Conservation (phyloP, 192 early-diverging fungal genomes). For the Rhizoclosmatium sp. region DNA sequence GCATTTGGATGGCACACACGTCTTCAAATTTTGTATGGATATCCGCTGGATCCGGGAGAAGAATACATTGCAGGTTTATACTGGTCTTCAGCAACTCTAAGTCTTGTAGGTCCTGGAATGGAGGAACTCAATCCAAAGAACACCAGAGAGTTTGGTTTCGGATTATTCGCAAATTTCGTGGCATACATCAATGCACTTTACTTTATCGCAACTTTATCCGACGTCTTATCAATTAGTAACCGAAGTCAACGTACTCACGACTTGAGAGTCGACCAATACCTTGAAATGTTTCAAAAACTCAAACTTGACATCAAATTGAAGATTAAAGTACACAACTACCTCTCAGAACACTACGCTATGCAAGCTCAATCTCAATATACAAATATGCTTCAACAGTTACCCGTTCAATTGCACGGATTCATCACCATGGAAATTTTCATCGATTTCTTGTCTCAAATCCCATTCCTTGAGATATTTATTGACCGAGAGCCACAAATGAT, state of each 20-base stretch:
- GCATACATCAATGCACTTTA: constrained; percentile 50
- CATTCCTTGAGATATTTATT: constrained; percentile 57
- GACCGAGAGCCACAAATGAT: constrained; percentile 55
- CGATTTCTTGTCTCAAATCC: constrained; percentile 53
- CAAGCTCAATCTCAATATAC: constrained; percentile 46
- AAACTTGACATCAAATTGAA: constrained; percentile 54
- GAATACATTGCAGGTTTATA: constrained; percentile 52
- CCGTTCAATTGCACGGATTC: constrained; percentile 54
- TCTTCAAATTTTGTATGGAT: constrained; percentile 25
- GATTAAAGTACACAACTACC: constrained; percentile 54
- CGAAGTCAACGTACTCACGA: constrained; percentile 46
- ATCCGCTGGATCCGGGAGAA: constrained; percentile 24
- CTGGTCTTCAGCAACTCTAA: constrained; percentile 50
- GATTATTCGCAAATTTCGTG: constrained; percentile 51
- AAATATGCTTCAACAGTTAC: constrained; percentile 51
- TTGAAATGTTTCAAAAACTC: constrained; percentile 59
- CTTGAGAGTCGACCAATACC: constrained; percentile 58
- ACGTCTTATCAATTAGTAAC: constrained; percentile 44
- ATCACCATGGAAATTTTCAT: constrained; percentile 61
- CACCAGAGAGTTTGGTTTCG: constrained; percentile 48
- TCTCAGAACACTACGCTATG: constrained; percentile 53
- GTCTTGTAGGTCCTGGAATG: constrained; percentile 44
- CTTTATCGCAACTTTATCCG: constrained; percentile 50
- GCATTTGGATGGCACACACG: constrained; percentile 51
- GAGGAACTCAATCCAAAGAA: constrained; percentile 39